These are phyloP conservation scores for Trichoderma cornu-damae DNA, from an alignment of 2,329 filamentous ascomycete genomes.

Conservation along the genomic window DNA sequence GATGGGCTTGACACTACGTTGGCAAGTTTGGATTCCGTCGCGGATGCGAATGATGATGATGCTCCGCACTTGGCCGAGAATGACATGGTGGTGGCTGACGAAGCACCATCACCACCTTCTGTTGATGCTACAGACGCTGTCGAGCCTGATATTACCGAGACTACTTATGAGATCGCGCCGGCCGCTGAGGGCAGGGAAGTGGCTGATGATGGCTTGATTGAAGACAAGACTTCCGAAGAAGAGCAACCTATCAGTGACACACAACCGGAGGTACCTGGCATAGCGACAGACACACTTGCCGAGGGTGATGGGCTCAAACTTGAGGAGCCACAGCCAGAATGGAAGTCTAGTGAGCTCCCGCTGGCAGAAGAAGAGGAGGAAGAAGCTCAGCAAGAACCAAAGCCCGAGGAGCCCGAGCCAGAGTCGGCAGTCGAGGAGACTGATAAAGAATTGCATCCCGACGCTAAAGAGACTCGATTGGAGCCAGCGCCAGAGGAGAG, in stretches of 20 bases:
- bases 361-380: conserved; percentile 14
- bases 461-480: not conserved
- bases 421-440: not conserved
- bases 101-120: too few relatives aligned
- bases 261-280: not conserved
- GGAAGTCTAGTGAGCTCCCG: not conserved
- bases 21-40: not conserved
- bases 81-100: not conserved
- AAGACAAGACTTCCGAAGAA: not conserved
- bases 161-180: not conserved
- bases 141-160: not conserved
- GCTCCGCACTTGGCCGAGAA: not conserved
- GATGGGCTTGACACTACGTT: not conserved
- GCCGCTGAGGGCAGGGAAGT: not conserved
- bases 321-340: conserved; percentile 16
- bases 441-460: not conserved
- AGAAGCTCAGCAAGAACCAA: conserved; percentile 9
- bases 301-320: not conserved
- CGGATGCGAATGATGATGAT: not conserved
- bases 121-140: not conserved
- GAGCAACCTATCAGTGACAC: not conserved
- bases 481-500: not conserved
- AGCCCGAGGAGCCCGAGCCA: not conserved
- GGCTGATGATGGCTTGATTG: not conserved
- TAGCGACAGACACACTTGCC: not conserved